These are phyloP conservation scores for Inga oerstediana DNA, from an alignment of 306 rosid species.

Conservation along the genomic window DNA sequence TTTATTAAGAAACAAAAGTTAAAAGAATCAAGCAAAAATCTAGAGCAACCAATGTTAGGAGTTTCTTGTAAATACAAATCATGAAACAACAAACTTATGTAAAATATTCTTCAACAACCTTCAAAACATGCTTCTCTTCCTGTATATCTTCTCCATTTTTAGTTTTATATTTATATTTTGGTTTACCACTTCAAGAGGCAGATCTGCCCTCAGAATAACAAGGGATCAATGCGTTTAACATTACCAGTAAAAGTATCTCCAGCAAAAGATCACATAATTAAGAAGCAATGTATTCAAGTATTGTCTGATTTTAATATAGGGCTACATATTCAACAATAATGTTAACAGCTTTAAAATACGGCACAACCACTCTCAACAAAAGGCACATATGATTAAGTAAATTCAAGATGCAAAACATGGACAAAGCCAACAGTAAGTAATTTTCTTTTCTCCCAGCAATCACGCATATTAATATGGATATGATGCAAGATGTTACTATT, in stretches of 20 bases:
- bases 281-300: constrained; percentile 18
- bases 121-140: constrained; percentile 19
- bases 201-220: constrained; percentile 5
- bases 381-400: background rate
- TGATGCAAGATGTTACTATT: constrained; percentile 17
- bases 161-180: background rate
- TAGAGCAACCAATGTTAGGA: constrained; percentile 11
- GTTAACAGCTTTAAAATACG: constrained; percentile 1
- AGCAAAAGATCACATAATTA: constrained; percentile 16
- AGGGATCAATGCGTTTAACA: constrained; percentile 11
- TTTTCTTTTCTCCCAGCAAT: constrained; percentile 18
- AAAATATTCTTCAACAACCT: constrained; percentile 15
- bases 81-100: constrained; percentile 18
- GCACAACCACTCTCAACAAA: constrained; percentile 18
- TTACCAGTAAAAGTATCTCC: background rate
- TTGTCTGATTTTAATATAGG: constrained; percentile 9
- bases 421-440: constrained; percentile 7
- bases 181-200: constrained; percentile 17
- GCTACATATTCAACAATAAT: background rate
- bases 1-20: constrained; percentile 19
- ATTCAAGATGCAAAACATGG: constrained; percentile 6
- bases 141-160: background rate
- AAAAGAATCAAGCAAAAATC: constrained; percentile 4
- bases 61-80: constrained; percentile 10
- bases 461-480: constrained; percentile 20